Evolutionary conservation across 2,329 filamentous ascomycete genomes (phyloP).

Genomic region (Aspergillus bombycis): DNA sequence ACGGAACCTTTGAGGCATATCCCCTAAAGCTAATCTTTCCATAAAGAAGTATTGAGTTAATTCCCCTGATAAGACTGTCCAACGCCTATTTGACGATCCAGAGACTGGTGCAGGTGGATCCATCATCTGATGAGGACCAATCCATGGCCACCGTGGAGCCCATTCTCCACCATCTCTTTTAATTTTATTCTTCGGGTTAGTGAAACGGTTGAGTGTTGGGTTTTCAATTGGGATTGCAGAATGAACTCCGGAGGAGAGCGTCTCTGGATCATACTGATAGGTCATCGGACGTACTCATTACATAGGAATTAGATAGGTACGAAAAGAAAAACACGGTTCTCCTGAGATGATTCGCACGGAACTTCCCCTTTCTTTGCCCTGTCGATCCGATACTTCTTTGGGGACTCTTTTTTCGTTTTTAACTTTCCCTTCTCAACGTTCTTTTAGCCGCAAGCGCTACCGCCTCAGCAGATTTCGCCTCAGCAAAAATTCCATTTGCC

Average conservation of each 20-base stretch:
- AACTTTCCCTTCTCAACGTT: neutral
- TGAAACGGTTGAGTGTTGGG: conserved; percentile 2
- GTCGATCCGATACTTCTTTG: neutral
- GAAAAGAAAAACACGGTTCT: neutral
- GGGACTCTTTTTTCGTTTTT: neutral
- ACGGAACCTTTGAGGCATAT: neutral
- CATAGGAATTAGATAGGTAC: neutral
- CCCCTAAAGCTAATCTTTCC: neutral
- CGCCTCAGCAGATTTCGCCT: conserved; percentile 2
- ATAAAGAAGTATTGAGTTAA: neutral
- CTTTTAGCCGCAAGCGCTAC: conserved; percentile 1
- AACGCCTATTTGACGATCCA: conserved; percentile 4
- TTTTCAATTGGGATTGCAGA: neutral
- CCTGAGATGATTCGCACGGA: neutral
- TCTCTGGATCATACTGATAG: neutral
- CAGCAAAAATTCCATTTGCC: neutral
- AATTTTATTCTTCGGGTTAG: neutral
- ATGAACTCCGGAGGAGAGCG: neutral
- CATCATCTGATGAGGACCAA: neutral
- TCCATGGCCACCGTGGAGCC: neutral
- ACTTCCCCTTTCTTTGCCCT: neutral
- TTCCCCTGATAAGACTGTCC: conserved; percentile 1
- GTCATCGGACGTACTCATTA: neutral
- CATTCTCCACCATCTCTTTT: neutral
- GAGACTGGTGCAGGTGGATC: neutral